Conservation (phyloP, 169 alveolate species). For the Cardiosporidium cionae region DNA sequence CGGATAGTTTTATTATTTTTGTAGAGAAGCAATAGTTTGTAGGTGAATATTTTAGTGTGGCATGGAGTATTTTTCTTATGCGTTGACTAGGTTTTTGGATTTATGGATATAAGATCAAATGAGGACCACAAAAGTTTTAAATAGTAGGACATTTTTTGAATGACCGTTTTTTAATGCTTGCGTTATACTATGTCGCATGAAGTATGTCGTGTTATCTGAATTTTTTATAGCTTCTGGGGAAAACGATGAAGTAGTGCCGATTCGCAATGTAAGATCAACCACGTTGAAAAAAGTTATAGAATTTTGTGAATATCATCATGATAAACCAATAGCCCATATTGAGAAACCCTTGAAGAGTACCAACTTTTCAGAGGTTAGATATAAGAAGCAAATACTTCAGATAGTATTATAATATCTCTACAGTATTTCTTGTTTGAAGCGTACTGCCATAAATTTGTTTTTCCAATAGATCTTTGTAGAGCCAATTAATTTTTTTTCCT, state of each 20-base stretch:
- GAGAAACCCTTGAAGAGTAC: slow-evolving; percentile 83
- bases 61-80: no score
- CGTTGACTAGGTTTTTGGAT: no score
- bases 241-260: slow-evolving; percentile 81
- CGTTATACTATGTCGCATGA: no score
- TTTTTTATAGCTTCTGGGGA: slow-evolving; percentile 56
- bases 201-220: no score
- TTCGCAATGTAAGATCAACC: slow-evolving; percentile 78
- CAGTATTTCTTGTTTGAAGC: background rate
- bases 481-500: background rate
- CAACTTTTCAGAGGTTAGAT: slow-evolving; percentile 58
- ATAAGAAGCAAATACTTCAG: background rate
- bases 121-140: no score
- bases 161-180: no score
- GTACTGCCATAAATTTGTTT: background rate
- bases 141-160: no score
- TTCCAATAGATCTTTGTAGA: background rate
- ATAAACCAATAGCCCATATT: slow-evolving; percentile 81
- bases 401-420: background rate
- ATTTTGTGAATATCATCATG: slow-evolving; percentile 80
- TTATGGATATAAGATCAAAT: no score
- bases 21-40: no score
- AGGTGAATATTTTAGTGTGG: no score
- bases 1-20: no score
- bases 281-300: slow-evolving; percentile 77